Evolutionary conservation across 352 stramenopile species (phyloP), one percentile per base, ranked within the genome.

Genomic region (Phytophthora ramorum): DNA sequence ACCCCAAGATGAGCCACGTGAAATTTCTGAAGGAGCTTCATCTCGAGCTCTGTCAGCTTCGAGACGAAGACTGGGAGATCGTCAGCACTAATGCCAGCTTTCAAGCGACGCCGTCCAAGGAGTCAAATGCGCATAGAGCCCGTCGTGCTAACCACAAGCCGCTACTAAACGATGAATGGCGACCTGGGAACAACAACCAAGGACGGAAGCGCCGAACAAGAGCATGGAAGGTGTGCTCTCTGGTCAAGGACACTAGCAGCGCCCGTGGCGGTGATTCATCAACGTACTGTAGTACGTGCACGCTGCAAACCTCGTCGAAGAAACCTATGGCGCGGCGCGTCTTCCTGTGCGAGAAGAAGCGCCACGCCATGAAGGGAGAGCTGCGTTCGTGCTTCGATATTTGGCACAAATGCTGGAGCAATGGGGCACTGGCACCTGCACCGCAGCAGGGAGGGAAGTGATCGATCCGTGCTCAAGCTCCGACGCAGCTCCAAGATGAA

Each of bases 191-290:
- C 19, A 62, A 68, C 9, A 13, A 62, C 8, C 4, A 43, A 7
- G 35, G 60, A 0, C 26, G 44, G 5, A 67, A 57, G 20, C 26
- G 44, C 5, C 17, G 52, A 7, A 69, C 46, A 4, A 40, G 50
- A 2, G 46, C 19, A 1, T 58, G 44, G 46, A 69, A 69, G 17
- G 51, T 68, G 7, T 68, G 51, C 37, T 69, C 52, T 9, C 34
- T 69, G 1, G 28, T 63, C 3, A 62, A 63, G 7, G 51, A 43
- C n/a, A 38, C 44, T 5, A 43, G 52, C 20, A 34, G 48, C 10
- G 26, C 24, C 0, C 17, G 46, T 10, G 45, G 52, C 1, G 61
- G 51, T 4, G 45, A 63, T 19, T 53, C 45, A 0, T 58, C 46
- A 0, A 9, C 54, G 2, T 69, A 58, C 37, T 69, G 61, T 30